Conservation (phyloP, 108 stramenopile species). For the Tribonema minus region DNA sequence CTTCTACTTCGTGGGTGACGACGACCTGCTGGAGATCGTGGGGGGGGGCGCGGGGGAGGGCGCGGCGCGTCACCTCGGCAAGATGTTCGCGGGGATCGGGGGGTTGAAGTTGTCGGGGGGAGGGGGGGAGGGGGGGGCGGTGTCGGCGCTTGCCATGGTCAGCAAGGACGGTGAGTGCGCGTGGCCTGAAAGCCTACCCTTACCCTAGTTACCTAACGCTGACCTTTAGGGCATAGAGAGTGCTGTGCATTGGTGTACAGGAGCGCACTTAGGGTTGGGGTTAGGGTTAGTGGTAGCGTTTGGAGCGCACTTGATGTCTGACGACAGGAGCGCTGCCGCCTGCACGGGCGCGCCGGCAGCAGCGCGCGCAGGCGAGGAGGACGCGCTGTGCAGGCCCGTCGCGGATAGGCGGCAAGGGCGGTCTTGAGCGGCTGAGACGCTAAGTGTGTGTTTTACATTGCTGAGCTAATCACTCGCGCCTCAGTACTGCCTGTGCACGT, state of each 20-base stretch:
- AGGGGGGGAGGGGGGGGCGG: too few species aligned
- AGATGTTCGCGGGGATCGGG: constrained; percentile 95
- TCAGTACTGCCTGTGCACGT: too few species aligned
- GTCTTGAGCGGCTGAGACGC: constrained; percentile 92
- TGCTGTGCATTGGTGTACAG: too few species aligned
- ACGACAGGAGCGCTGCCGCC: not conserved
- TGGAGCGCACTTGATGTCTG: too few species aligned
- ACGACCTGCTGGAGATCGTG: constrained; percentile 97
- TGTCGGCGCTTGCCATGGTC: not conserved
- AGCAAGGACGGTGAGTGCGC: too few species aligned
- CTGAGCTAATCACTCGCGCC: too few species aligned
- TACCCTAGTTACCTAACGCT: too few species aligned
- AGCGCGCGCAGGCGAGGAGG: constrained; percentile 71
- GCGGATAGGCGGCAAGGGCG: constrained; percentile 63
- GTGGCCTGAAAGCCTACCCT: too few species aligned
- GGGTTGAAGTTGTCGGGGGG: constrained; percentile 23
- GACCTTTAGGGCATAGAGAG: too few species aligned
- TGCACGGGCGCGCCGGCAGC: not conserved
- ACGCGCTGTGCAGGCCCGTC: constrained; percentile 68
- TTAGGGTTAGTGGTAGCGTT: too few species aligned
- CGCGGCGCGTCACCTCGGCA: constrained; percentile 83
- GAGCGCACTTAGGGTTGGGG: too few species aligned
- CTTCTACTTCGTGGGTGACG: constrained; percentile 98
- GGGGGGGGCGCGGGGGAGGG: constrained; percentile 86
- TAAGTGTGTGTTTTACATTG: too few species aligned